Conservation (phyloP, 495 filamentous ascomycete species). For the Parmelia sp. region DNA sequence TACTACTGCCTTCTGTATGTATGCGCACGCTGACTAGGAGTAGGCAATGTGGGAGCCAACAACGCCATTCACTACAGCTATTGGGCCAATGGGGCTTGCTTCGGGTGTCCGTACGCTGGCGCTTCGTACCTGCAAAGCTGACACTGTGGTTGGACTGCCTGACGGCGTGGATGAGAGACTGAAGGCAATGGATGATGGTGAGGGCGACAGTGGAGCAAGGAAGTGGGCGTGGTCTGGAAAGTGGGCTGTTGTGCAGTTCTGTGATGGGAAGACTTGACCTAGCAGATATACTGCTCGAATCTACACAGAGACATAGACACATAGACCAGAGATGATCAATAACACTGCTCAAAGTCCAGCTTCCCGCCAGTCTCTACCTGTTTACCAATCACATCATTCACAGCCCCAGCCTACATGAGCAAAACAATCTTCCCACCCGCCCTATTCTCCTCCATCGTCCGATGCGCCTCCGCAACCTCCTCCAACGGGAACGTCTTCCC, state of each 20-base stretch:
- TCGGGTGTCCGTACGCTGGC: slow-evolving; percentile 77
- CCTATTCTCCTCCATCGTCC: slow-evolving; percentile 36
- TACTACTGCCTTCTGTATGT: slow-evolving; percentile 32
- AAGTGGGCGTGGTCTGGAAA: slow-evolving; percentile 98
- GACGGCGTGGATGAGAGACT: slow-evolving; percentile 76
- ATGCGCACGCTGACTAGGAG: background rate
- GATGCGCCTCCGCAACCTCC: slow-evolving; percentile 45
- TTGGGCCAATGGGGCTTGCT: slow-evolving; percentile 75
- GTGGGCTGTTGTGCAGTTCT: slow-evolving; percentile 92
- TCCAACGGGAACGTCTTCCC: slow-evolving; percentile 46
- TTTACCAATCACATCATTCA: background rate
- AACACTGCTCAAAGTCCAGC: too few relatives aligned
- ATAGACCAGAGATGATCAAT: background rate
- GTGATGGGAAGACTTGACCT: slow-evolving; percentile 50
- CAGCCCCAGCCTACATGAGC: slow-evolving; percentile 17
- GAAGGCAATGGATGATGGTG: slow-evolving; percentile 57
- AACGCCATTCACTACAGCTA: slow-evolving; percentile 76
- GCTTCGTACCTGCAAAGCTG: slow-evolving; percentile 90
- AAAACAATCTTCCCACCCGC: slow-evolving; percentile 39
- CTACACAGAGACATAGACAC: background rate
- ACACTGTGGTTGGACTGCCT: slow-evolving; percentile 53
- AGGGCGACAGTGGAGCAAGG: slow-evolving; percentile 60
- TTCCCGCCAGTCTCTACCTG: too few relatives aligned
- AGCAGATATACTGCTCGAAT: background rate
- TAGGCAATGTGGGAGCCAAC: slow-evolving; percentile 73